Conservation (phyloP, 768 basidiomycete species). For the Aureoboletus auriporus region DNA sequence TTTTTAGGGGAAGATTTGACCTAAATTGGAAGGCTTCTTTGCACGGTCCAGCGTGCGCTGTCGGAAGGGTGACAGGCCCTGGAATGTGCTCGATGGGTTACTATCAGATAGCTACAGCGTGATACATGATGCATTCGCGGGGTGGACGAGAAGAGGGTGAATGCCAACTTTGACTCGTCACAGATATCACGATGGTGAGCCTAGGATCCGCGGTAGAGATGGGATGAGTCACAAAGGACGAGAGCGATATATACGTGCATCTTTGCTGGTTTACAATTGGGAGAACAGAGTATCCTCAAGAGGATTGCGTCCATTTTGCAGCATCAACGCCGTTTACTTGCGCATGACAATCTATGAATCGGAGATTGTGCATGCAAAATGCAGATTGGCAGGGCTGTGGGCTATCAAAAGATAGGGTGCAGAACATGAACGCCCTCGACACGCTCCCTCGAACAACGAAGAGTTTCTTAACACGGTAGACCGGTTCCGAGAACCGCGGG, state of each 20-base stretch:
- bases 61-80: constrained; percentile 24
- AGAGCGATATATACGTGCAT: too few relatives aligned
- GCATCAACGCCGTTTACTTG: constrained; percentile 19
- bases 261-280: too few relatives aligned
- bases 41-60: constrained; percentile 12
- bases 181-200: constrained; percentile 17
- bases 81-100: constrained; percentile 14
- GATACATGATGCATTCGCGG: too few relatives aligned
- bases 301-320: background rate
- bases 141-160: background rate
- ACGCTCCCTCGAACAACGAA: too few relatives aligned
- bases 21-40: constrained; percentile 27
- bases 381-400: background rate
- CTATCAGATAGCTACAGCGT: constrained; percentile 20
- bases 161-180: constrained; percentile 21
- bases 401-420: background rate
- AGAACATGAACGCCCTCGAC: too few relatives aligned
- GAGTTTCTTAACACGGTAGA: too few relatives aligned
- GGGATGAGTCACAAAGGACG: background rate
- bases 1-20: constrained; percentile 30
- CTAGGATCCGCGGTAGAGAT: constrained; percentile 24
- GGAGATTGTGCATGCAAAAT: constrained; percentile 5
- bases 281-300: too few relatives aligned
- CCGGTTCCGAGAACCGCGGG: constrained; percentile 16
- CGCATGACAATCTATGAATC: constrained; percentile 10